These are phyloP conservation scores for Saprolegnia diclina DNA, from an alignment of 352 stramenopile genomes.

Conservation along the genomic window DNA sequence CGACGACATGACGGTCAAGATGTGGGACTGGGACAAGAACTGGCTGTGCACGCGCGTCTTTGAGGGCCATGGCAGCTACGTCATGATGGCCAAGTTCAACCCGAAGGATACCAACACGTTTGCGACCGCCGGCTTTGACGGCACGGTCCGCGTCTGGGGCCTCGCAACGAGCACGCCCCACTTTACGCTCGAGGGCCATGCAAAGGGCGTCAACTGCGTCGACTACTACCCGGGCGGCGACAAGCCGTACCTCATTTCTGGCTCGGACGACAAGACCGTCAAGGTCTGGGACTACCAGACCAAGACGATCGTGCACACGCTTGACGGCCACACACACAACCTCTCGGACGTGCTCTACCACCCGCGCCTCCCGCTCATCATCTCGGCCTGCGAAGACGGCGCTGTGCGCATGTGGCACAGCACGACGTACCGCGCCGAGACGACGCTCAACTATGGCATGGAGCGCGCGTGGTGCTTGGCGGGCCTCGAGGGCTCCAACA, in stretches of 20 bases:
- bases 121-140: constrained; percentile 87
- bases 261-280: constrained; percentile 94
- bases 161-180: constrained; percentile 53
- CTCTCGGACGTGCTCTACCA: constrained; percentile 98
- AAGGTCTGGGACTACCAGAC: constrained; percentile 99
- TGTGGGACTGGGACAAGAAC: constrained; percentile 83
- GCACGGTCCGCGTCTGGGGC: constrained; percentile 82
- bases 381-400: constrained; percentile 96
- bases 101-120: constrained; percentile 92
- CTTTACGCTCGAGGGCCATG: constrained; percentile 75
- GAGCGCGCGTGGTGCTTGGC: constrained; percentile 96
- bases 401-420: constrained; percentile 91
- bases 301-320: constrained; percentile 97
- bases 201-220: constrained; percentile 97
- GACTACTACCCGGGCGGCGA: constrained; percentile 98
- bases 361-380: constrained; percentile 96
- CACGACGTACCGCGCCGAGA: constrained; percentile 95
- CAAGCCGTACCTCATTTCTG: constrained; percentile 98
- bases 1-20: constrained; percentile 93
- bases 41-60: constrained; percentile 31
- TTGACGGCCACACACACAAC: constrained; percentile 99
- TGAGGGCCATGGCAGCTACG: constrained; percentile 86
- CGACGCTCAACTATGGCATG: constrained; percentile 99
- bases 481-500: constrained; percentile 80
- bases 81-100: constrained; percentile 94